Percentiles rank a stretch among this genome's conserved stretches.
These are phyloP conservation scores for Globisporangium heterothallicum DNA, from an alignment of 352 stramenopile species.

Conservation along the genomic window DNA sequence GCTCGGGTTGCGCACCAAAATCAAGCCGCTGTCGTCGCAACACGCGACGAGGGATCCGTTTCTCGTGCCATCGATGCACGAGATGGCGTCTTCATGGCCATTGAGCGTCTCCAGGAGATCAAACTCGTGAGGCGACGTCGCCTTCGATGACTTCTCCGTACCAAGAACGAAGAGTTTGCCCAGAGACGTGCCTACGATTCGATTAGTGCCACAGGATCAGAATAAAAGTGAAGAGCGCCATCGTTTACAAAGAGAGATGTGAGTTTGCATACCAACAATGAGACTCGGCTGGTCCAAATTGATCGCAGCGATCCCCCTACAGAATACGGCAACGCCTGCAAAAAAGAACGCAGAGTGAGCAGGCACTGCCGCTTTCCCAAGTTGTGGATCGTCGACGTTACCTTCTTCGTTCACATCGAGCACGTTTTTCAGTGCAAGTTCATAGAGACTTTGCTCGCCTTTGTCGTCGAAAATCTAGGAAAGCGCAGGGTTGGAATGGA, in stretches of 20 bases:
- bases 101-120: constrained; percentile 53
- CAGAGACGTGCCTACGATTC: constrained; percentile 46
- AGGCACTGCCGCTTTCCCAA: constrained; percentile 2
- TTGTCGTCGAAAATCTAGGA: constrained; percentile 65
- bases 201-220: too few species aligned
- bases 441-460: constrained; percentile 45
- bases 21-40: constrained; percentile 49
- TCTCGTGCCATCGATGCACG: constrained; percentile 42
- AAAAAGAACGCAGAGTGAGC: not conserved
- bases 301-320: constrained; percentile 53
- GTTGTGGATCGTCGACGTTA: too few species aligned
- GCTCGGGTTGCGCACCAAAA: constrained; percentile 48
- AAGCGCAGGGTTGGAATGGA: too few species aligned
- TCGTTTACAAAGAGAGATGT: not conserved
- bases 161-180: constrained; percentile 55
- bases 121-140: constrained; percentile 37
- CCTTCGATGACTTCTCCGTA: constrained; percentile 50
- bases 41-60: constrained; percentile 41
- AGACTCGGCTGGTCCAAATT: constrained; percentile 39
- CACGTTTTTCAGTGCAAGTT: constrained; percentile 53
- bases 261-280: constrained; percentile 34
- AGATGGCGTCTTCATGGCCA: constrained; percentile 51
- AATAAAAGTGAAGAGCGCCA: not conserved
- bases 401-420: constrained; percentile 39
- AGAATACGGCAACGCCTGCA: constrained; percentile 44